phyloP scores from a whole-genome alignment of 2,329 filamentous ascomycete genomes.

The Venturia pyrina region DNA sequence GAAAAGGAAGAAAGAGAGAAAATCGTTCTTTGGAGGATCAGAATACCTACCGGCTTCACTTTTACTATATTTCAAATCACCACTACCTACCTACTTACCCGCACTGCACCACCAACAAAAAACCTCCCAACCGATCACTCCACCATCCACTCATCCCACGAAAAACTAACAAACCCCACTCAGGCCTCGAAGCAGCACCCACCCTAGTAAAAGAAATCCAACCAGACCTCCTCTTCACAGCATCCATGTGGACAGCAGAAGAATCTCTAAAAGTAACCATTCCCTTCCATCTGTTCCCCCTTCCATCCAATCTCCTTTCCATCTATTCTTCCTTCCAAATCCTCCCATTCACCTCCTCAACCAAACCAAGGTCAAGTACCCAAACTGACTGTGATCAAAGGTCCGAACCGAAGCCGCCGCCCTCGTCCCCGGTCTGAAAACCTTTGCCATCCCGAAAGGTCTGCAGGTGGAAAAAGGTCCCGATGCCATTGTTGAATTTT shows the following conservation, averaged over 20 bases:
- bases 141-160: too few species aligned
- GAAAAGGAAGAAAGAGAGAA: too few species aligned
- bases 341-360: too few species aligned
- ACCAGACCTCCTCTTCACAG: constrained; percentile 24
- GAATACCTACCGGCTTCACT: too few species aligned
- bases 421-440: constrained; percentile 39
- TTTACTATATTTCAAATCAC: too few species aligned
- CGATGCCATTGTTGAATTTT: constrained; percentile 45
- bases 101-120: too few species aligned
- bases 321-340: too few species aligned
- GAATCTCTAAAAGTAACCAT: constrained; percentile 27
- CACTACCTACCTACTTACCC: too few species aligned
- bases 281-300: neutral
- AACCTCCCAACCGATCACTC: too few species aligned
- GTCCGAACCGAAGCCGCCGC: constrained; percentile 36
- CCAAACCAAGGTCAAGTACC: too few species aligned
- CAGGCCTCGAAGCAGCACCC: constrained; percentile 5
- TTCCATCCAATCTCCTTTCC: too few species aligned
- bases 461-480: constrained; percentile 44
- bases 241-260: constrained; percentile 48
- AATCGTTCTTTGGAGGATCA: too few species aligned
- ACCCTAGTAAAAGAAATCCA: constrained; percentile 6
- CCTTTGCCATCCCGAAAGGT: constrained; percentile 44
- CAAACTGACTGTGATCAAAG: neutral
- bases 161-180: neutral